Evolutionary conservation across 441 rosid species (phyloP).

Genomic region (Bocquillonia castaneifolia): DNA sequence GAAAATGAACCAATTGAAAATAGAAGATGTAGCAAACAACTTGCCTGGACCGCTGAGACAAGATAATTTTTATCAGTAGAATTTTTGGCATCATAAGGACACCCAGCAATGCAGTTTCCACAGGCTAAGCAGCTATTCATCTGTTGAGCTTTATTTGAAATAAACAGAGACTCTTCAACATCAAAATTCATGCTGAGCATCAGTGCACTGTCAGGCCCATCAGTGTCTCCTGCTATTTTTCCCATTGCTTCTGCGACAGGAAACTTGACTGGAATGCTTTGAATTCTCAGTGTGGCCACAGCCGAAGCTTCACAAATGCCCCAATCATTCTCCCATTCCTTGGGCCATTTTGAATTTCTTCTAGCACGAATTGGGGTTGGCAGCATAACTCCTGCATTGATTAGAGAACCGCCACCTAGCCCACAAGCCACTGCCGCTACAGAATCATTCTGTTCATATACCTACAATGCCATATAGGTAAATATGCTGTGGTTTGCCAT

Average conservation of each 20-base stretch:
- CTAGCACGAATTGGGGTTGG: slow-evolving; percentile 34
- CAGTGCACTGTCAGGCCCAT: slow-evolving; percentile 25
- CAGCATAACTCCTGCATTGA: slow-evolving; percentile 42
- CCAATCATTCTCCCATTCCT: slow-evolving; percentile 44
- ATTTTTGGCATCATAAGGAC: slow-evolving; percentile 46
- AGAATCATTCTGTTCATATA: slow-evolving; percentile 35
- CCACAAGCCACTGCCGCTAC: slow-evolving; percentile 38
- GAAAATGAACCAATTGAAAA: too few species aligned
- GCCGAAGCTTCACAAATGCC: slow-evolving; percentile 37
- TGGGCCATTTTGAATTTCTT: slow-evolving; percentile 38
- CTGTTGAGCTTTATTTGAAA: slow-evolving; percentile 17
- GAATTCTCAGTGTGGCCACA: slow-evolving; percentile 31
- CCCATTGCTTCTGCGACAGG: slow-evolving; percentile 34
- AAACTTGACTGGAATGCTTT: slow-evolving; percentile 34
- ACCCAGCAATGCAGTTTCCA: slow-evolving; percentile 49
- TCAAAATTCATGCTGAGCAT: slow-evolving; percentile 40
- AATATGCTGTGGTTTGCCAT: background rate
- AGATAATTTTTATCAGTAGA: slow-evolving; percentile 43
- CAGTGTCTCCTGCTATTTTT: slow-evolving; percentile 27
- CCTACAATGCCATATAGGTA: slow-evolving; percentile 11
- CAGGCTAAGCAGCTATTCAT: slow-evolving; percentile 37
- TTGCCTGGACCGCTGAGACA: slow-evolving; percentile 37
- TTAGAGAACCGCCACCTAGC: slow-evolving; percentile 44
- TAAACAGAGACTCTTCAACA: slow-evolving; percentile 21
- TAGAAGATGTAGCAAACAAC: slow-evolving; percentile 10